Evolutionary conservation across 176 grass and related monocot species (phyloP).

Genomic region (Avena insularis): DNA sequence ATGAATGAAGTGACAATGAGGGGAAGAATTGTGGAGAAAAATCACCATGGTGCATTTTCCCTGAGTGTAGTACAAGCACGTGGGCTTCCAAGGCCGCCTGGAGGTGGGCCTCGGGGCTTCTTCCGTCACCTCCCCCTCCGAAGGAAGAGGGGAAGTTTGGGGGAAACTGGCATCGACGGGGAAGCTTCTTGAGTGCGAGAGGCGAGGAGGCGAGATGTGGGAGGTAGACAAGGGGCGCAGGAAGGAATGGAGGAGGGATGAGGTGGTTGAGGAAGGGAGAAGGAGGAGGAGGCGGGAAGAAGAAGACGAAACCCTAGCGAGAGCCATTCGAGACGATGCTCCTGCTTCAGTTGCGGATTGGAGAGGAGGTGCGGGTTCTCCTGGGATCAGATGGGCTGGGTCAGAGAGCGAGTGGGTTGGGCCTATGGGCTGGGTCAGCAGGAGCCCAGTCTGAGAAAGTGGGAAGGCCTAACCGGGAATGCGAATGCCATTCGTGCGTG

Average conservation of each 20-base stretch:
- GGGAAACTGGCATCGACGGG: slow-evolving; percentile 31
- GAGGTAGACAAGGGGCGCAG: slow-evolving; percentile 34
- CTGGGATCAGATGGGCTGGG: not conserved
- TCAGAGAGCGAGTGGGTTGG: not conserved
- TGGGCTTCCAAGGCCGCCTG: slow-evolving; percentile 72
- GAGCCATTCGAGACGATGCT: slow-evolving; percentile 39
- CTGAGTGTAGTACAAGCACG: slow-evolving; percentile 88
- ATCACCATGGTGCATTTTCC: slow-evolving; percentile 79
- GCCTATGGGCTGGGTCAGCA: not conserved
- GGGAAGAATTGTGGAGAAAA: slow-evolving; percentile 9
- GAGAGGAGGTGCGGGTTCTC: not conserved
- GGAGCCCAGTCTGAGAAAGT: not conserved
- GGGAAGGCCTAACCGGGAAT: not conserved
- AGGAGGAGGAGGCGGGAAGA: slow-evolving; percentile 20
- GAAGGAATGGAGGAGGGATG: slow-evolving; percentile 43
- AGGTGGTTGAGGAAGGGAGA: not conserved
- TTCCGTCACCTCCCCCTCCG: slow-evolving; percentile 37
- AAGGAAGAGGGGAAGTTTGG: not conserved
- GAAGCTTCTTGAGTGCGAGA: slow-evolving; percentile 15
- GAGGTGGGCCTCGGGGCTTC: slow-evolving; percentile 27
- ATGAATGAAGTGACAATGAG: not conserved
- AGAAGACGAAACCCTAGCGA: slow-evolving; percentile 53
- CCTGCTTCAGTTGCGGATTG: not conserved
- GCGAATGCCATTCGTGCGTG: not conserved
- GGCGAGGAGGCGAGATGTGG: not conserved